Evolutionary conservation across 2,329 filamentous ascomycete genomes (phyloP), one percentile per base, ranked within the genome.

Genomic region (Dactylonectria macrodidyma): DNA sequence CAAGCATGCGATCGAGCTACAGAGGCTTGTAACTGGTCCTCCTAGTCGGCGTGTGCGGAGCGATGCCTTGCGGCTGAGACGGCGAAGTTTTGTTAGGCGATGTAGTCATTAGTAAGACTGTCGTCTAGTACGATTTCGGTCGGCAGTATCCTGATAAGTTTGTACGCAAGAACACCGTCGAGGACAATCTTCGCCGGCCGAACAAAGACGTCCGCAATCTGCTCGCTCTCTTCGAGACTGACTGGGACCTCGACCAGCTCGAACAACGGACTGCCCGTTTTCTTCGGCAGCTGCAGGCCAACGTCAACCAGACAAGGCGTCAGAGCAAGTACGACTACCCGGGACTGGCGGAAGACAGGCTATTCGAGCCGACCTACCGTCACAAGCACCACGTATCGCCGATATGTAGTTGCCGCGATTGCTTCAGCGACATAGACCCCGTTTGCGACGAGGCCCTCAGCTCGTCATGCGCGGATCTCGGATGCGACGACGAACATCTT

Each of bases 1-100:
- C 73, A 0, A 76, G 70, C 33, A 66, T 83, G 11, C 73, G 75
- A 0, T 72, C 71, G 9, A 84, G 79, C 60, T 84, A 80, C 54
- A 58, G 61, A 1, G 62, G 67, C 7, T 54, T 84, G 11, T 73
- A 69, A 34, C 66, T 83, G 0, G 79, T 71, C 3, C 59, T 84
- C 26, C 26, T 30, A 30, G 26, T 30, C 26, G 26, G 26, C 26
- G 26, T 84, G 1, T 84, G 81, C 61, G 83, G 81, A 8, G 81
- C 77, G 19, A 73, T 77, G 6, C 80, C 82, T 16, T 38, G 52
- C 54, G n/a, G 22, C 36, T 9, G 60, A 51, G 4, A 47, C 34
- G 11, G 74, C 78, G 64, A 61, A 7, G 70, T 76, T 14, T 30
- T 78, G 1, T 70, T 81, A 0, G 78, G 80, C 9, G 78, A 81